A percentile compares a stretch with the other conserved stretches of the same genome.
phyloP scores from a whole-genome alignment of 495 filamentous ascomycete genomes.

The Talaromyces ruber region DNA sequence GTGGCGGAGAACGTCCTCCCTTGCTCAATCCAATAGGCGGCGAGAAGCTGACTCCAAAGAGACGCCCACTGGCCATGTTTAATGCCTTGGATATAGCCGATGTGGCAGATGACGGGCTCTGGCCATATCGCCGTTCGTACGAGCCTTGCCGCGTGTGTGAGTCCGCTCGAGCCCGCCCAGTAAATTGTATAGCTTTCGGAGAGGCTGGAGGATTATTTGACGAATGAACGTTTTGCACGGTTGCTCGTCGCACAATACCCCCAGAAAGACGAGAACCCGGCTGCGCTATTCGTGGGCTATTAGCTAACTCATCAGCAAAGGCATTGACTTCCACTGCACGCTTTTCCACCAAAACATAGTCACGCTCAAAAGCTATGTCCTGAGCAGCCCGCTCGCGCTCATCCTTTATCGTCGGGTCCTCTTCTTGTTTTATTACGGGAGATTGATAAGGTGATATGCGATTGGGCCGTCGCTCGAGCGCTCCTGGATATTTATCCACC shows the following conservation, averaged over 20 bases:
- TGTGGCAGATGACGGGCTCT: conserved; percentile 70
- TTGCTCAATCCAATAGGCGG: conserved; percentile 61
- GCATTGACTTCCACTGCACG: conserved; percentile 92
- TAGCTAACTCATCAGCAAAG: conserved; percentile 87
- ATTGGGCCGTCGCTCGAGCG: conserved; percentile 14
- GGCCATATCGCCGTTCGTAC: conserved; percentile 69
- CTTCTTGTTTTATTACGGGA: conserved; percentile 32
- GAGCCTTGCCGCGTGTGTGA: conserved; percentile 60
- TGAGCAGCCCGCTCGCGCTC: conserved; percentile 71
- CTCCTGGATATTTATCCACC: conserved; percentile 22
- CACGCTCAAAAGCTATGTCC: conserved; percentile 80
- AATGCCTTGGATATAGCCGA: conserved; percentile 91
- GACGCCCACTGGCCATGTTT: conserved; percentile 80
- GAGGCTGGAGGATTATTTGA: conserved; percentile 51
- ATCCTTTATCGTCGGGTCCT: conserved; percentile 32
- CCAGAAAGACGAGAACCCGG: conserved; percentile 26
- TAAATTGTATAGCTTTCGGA: conserved; percentile 60
- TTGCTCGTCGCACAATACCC: conserved; percentile 58
- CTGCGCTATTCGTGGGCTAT: conserved; percentile 50
- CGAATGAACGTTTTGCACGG: conserved; percentile 48
- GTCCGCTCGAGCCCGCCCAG: conserved; percentile 52
- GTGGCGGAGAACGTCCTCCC: conserved; percentile 61
- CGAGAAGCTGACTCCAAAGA: conserved; percentile 68
- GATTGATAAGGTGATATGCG: conserved; percentile 17
- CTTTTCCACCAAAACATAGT: conserved; percentile 95